Evolutionary conservation across 31 red algal genomes (phyloP).

Genomic region (Odonthalia washingtoniensis): DNA sequence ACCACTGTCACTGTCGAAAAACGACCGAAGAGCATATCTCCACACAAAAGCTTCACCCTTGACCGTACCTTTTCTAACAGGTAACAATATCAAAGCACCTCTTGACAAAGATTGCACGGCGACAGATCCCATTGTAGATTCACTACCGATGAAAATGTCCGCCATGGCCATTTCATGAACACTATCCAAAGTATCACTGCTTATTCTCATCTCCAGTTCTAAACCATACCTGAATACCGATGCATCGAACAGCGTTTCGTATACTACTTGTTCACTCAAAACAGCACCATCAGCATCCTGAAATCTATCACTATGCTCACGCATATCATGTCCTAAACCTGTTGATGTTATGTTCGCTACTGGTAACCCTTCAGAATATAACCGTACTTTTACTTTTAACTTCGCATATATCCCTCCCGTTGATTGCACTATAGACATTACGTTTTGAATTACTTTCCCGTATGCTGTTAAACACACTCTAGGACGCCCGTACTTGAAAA

Average conservation of each 20-base stretch:
- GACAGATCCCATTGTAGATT: slow-evolving; percentile 49
- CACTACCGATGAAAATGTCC: slow-evolving; percentile 71
- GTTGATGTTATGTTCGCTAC: neutral
- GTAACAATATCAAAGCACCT: slow-evolving; percentile 5
- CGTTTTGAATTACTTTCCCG: slow-evolving; percentile 34
- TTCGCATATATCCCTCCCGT: slow-evolving; percentile 39
- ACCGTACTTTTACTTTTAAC: slow-evolving; percentile 30
- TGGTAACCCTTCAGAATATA: slow-evolving; percentile 58
- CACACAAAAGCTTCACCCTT: neutral
- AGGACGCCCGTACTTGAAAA: slow-evolving; percentile 51
- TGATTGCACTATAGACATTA: slow-evolving; percentile 48
- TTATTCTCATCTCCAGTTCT: slow-evolving; percentile 50
- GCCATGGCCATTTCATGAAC: slow-evolving; percentile 72
- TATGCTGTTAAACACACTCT: slow-evolving; percentile 42
- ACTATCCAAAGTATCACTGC: slow-evolving; percentile 44
- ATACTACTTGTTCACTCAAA: neutral
- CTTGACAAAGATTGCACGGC: slow-evolving; percentile 46
- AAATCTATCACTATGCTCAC: slow-evolving; percentile 32
- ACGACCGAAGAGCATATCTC: neutral
- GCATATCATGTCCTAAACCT: slow-evolving; percentile 53
- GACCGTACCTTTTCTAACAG: neutral
- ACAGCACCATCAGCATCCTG: slow-evolving; percentile 46
- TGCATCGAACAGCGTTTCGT: neutral
- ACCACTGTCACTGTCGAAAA: neutral
- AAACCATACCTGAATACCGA: slow-evolving; percentile 13